These are phyloP conservation scores for Heliosperma pusillum DNA, from an alignment of 148 eudicot species.

Conservation along the genomic window DNA sequence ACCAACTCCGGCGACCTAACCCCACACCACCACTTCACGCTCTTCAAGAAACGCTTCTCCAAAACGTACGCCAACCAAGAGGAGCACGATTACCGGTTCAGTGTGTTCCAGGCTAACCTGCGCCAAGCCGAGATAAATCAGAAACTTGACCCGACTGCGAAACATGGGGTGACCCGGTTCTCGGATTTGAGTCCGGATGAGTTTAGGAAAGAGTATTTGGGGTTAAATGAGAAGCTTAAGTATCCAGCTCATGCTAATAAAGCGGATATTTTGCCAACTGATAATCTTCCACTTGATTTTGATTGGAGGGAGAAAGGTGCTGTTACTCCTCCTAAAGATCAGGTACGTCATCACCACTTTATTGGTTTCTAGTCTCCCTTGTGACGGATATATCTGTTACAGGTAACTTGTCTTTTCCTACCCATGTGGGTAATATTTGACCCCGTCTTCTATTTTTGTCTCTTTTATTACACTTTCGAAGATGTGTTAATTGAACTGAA, in stretches of 20 bases:
- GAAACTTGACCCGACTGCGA: constrained; percentile 49
- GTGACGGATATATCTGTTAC: no score
- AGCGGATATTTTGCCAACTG: constrained; percentile 47
- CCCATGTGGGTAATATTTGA: no score
- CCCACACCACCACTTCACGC: constrained; percentile 51
- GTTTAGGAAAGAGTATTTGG: constrained; percentile 41
- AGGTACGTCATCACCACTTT: constrained; percentile 24
- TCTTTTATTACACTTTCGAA: no score
- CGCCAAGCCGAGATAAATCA: constrained; percentile 53
- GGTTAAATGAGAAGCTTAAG: constrained; percentile 30
- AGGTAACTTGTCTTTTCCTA: no score
- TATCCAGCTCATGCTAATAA: constrained; percentile 48
- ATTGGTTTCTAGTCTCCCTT: no score
- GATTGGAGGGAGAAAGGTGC: constrained; percentile 69
- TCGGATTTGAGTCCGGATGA: constrained; percentile 52
- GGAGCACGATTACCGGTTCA: constrained; percentile 62
- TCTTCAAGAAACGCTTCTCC: constrained; percentile 46
- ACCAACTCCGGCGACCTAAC: constrained; percentile 14
- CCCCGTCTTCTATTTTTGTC: no score
- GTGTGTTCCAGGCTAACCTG: constrained; percentile 49
- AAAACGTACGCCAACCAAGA: constrained; percentile 43
- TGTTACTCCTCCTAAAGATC: constrained; percentile 54
- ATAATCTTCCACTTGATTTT: constrained; percentile 42
- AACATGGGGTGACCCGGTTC: constrained; percentile 65
- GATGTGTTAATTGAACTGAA: no score